These are phyloP conservation scores for Claviceps monticola DNA, from an alignment of 2,329 filamentous ascomycete species.

Conservation along the genomic window DNA sequence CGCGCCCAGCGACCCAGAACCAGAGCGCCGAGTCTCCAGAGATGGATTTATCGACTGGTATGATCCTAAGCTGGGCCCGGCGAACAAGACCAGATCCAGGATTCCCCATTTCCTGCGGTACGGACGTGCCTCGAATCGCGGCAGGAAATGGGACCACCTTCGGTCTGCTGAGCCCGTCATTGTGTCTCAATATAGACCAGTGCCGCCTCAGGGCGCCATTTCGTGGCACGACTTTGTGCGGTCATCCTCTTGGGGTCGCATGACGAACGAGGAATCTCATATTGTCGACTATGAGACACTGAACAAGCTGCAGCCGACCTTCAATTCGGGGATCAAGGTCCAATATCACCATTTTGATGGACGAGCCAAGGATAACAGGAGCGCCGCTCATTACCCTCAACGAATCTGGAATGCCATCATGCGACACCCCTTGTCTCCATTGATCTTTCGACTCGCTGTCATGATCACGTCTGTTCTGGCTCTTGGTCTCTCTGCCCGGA, in stretches of 20 bases:
- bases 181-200: slow-evolving; percentile 32
- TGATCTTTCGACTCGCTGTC: slow-evolving; percentile 70
- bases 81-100: slow-evolving; percentile 19
- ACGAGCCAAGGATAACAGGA: slow-evolving; percentile 15
- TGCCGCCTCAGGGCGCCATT: slow-evolving; percentile 25
- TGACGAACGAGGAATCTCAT: slow-evolving; percentile 32
- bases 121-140: slow-evolving; percentile 30
- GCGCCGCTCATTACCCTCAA: slow-evolving; percentile 28
- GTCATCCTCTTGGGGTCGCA: slow-evolving; percentile 37
- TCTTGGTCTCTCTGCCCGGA: slow-evolving; percentile 62
- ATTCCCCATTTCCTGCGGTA: slow-evolving; percentile 34
- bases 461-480: slow-evolving; percentile 73
- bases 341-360: slow-evolving; percentile 14
- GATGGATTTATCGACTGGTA: slow-evolving; percentile 33
- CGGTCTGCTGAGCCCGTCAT: slow-evolving; percentile 46
- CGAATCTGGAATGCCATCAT: slow-evolving; percentile 56
- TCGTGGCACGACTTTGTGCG: slow-evolving; percentile 40
- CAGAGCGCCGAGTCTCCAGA: slow-evolving; percentile 29
- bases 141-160: slow-evolving; percentile 46
- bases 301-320: slow-evolving; percentile 32
- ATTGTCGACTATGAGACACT: slow-evolving; percentile 32
- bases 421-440: slow-evolving; percentile 71
- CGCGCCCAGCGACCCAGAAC: slow-evolving; percentile 22
- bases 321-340: slow-evolving; percentile 25
- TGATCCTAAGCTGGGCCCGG: slow-evolving; percentile 23